phyloP scores from a whole-genome alignment of 371 early-diverging fungal species.

The Syncephalastrum contaminatum region DNA sequence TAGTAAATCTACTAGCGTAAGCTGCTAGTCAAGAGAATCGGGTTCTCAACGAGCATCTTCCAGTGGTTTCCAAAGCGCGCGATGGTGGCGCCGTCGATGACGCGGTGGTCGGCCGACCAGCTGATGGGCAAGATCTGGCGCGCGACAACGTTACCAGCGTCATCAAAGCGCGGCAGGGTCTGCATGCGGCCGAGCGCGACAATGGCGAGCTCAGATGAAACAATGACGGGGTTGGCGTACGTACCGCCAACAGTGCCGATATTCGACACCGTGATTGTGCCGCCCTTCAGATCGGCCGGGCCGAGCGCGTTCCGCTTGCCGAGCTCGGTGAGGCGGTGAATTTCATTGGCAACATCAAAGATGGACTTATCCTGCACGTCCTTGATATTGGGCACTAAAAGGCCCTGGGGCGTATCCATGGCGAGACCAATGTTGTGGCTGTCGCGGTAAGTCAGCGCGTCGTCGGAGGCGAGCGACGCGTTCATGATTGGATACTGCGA shows the following conservation, averaged over 20 bases:
- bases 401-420: conserved; percentile 94
- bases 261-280: conserved; percentile 93
- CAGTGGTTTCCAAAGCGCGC: conserved; percentile 88
- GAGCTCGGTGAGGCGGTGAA: conserved; percentile 73
- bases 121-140: conserved; percentile 78
- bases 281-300: conserved; percentile 74
- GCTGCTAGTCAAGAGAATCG: conserved; percentile 58
- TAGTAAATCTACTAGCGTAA: conserved; percentile 35
- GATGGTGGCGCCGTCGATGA: conserved; percentile 97
- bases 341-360: conserved; percentile 86
- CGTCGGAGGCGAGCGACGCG: conserved; percentile 55
- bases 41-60: conserved; percentile 87
- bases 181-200: conserved; percentile 89
- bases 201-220: conserved; percentile 86
- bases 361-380: conserved; percentile 87
- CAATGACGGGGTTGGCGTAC: conserved; percentile 88
- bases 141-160: conserved; percentile 61
- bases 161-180: conserved; percentile 82
- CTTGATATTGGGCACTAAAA: conserved; percentile 95
- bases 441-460: conserved; percentile 66
- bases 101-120: conserved; percentile 96
- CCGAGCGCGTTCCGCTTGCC: conserved; percentile 68
- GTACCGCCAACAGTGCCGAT: conserved; percentile 96
- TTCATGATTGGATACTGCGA: conserved; percentile 88
- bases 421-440: conserved; percentile 94